phyloP scores from a whole-genome alignment of 2,329 filamentous ascomycete species.

The Ophiostoma quercus region DNA sequence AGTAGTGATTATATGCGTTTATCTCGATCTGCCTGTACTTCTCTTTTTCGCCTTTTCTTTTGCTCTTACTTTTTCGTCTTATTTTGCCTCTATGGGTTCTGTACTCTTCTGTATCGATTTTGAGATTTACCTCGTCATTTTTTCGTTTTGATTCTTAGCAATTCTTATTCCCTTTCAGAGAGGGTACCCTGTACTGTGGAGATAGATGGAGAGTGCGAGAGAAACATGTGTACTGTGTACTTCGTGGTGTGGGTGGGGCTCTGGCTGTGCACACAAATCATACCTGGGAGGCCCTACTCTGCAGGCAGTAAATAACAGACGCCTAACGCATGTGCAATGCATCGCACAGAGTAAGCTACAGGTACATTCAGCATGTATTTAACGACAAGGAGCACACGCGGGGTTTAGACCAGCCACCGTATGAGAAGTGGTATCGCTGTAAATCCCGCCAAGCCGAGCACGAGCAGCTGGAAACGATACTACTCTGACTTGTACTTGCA shows the following conservation, averaged over 20 bases:
- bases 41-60: background rate
- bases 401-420: constrained; percentile 2
- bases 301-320: background rate
- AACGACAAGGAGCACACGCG: background rate
- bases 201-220: background rate
- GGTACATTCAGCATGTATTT: background rate
- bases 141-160: background rate
- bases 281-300: too few species aligned
- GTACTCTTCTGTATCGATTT: background rate
- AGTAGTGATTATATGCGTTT: background rate
- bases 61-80: background rate
- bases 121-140: background rate
- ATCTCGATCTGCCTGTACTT: background rate
- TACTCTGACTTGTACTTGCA: background rate
- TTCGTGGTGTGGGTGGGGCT: background rate
- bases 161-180: background rate
- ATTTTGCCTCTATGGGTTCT: background rate
- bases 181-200: background rate
- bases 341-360: too few species aligned
- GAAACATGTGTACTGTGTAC: background rate
- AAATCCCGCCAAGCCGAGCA: constrained; percentile 10
- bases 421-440: background rate
- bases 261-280: background rate
- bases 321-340: background rate
- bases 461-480: background rate